Base-by-base conservation (phyloP, 228 moss, liverwort and hornwort genomes). In the Sphagnum fallax region DNA sequence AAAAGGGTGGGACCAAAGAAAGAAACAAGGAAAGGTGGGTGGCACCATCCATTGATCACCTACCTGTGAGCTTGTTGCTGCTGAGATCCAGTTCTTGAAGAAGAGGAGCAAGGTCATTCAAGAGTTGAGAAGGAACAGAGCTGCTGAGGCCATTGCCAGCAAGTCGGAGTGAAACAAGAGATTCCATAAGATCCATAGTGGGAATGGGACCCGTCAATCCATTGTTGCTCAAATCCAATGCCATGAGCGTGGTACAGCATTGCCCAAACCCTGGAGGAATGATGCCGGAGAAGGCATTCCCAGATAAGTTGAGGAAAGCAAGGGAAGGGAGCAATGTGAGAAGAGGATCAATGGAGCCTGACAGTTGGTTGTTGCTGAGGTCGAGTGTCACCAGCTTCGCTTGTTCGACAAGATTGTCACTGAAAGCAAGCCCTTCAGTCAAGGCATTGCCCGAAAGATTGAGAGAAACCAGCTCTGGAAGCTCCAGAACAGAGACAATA, bases 41-140 rank as follows among this genome's bases (percentile, higher is more conserved):
- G 32, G 32, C 32, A 32, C 32, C 32, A 32, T 32, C 32, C 32
- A 32, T 32, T 32, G 32, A 32, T 32, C 32, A 32, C 32, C 32
- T 84, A 89, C 94, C 94, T 15, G 70, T 76, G 57, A 94, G 86
- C 9, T 80, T 81, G 70, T 94, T 94, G 52, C 76, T 70, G 76
- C 91, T 94, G 63, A 94, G 80, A 65, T 94, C 94, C 61, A 94
- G 73, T 73, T 91, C 94, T 72, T 72, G 75, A 72, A 90, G 80
- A 66, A 73, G 81, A 48, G 74, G 77, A 59, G 87, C 78, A 72
- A 76, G 75, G 66, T 10, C 47, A n/a, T 80, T 73, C 52, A 81
- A 69, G 6, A 89, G 78, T 48, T 78, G 67, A 68, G 80, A 67
- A 50, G 84, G 79, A 57, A 93, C 74, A 63, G 80, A 70, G 16